Conservation (phyloP, 495 filamentous ascomycete genomes). For the Neurospora sp. region DNA sequence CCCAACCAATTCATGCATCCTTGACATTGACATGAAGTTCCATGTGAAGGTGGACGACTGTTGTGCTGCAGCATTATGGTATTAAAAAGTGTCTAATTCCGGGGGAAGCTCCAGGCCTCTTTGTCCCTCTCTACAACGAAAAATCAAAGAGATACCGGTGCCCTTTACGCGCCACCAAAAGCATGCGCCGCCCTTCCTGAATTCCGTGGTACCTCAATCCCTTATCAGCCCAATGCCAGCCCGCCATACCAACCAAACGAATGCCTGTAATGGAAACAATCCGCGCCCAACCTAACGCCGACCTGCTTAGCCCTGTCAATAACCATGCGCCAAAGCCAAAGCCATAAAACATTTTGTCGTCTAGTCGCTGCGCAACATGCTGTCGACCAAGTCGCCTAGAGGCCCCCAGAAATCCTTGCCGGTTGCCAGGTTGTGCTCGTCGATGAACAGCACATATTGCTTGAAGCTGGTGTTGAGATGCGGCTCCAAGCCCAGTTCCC, state of each 20-base stretch:
- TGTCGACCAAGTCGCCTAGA: constrained; percentile 92
- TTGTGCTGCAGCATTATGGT: not conserved
- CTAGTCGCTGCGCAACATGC: constrained; percentile 87
- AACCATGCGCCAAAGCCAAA: not conserved
- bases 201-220: not conserved
- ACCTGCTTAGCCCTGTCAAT: not conserved
- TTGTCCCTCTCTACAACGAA: not conserved
- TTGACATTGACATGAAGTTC: not conserved
- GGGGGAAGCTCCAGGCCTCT: not conserved
- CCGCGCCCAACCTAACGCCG: not conserved
- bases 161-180: not conserved
- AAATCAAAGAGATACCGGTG: constrained; percentile 2
- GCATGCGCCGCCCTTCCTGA: not conserved
- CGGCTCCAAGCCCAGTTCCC: constrained; percentile 89
- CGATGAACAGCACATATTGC: constrained; percentile 95
- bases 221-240: not conserved
- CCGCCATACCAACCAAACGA: not conserved
- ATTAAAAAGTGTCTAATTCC: not conserved
- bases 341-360: not conserved
- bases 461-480: constrained; percentile 99
- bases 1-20: not conserved
- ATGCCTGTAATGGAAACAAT: not conserved
- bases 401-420: constrained; percentile 98
- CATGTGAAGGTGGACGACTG: not conserved
- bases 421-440: constrained; percentile 79